phyloP scores from a whole-genome alignment of 2,329 filamentous ascomycete species.

The Aspergillus jensenii region DNA sequence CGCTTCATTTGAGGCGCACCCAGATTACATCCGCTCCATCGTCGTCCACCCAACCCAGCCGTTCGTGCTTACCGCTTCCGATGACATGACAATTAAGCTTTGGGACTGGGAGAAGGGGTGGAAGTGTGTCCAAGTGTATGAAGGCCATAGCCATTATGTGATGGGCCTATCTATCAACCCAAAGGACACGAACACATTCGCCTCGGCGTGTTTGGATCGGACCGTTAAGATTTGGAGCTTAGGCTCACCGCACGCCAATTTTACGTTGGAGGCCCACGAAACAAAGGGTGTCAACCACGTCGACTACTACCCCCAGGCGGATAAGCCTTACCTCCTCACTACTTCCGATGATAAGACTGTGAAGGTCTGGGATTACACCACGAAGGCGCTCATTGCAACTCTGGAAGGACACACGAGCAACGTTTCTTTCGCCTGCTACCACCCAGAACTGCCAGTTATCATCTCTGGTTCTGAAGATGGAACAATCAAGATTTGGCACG shows the following conservation, averaged over 20 bases:
- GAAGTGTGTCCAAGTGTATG: conserved; percentile 97
- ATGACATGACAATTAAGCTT: conserved; percentile 98
- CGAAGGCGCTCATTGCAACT: conserved; percentile 93
- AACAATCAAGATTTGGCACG: conserved; percentile 97
- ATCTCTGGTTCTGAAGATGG: conserved; percentile 98
- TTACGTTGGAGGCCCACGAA: conserved; percentile 94
- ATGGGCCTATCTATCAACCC: conserved; percentile 98
- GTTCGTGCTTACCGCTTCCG: conserved; percentile 91
- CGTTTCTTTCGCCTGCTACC: conserved; percentile 96
- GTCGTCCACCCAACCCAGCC: conserved; percentile 93
- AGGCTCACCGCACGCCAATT: conserved; percentile 90
- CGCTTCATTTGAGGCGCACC: conserved; percentile 93
- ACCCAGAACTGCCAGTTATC: conserved; percentile 94
- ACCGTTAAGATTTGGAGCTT: conserved; percentile 98
- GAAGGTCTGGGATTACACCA: conserved; percentile 99
- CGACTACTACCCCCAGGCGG: conserved; percentile 73
- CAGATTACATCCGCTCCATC: conserved; percentile 97
- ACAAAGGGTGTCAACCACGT: conserved; percentile 98
- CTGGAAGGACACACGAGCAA: conserved; percentile 97
- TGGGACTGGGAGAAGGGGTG: conserved; percentile 99
- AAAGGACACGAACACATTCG: conserved; percentile 91
- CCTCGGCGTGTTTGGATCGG: conserved; percentile 90
- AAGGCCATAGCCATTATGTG: conserved; percentile 94
- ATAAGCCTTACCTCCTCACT: conserved; percentile 84
- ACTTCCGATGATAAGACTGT: conserved; percentile 96